These are phyloP conservation scores for Uronychia binucleata DNA, from an alignment of 73 alveolate genomes.

Conservation along the genomic window DNA sequence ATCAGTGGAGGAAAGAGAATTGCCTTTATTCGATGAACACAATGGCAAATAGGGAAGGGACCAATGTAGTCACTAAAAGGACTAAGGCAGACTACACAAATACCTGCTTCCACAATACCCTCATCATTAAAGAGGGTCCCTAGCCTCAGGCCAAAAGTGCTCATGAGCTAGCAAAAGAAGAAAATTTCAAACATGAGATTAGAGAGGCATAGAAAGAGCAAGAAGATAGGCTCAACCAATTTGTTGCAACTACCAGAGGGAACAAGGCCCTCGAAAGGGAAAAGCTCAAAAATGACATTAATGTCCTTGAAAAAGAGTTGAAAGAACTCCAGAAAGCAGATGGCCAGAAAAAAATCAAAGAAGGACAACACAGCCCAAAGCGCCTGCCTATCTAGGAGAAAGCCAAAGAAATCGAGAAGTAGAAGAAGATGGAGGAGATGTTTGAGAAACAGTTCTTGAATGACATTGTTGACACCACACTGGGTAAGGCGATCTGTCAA, in stretches of 20 bases:
- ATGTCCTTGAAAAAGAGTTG: background rate
- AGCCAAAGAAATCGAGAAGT: background rate
- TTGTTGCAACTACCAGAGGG: constrained; percentile 3
- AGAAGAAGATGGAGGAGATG: background rate
- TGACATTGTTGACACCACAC: background rate
- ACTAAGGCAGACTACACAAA: constrained; percentile 66
- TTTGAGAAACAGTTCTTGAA: background rate
- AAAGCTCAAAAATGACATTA: background rate
- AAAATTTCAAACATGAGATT: background rate
- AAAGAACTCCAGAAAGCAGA: background rate
- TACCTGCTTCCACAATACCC: constrained; percentile 71
- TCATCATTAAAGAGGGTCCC: constrained; percentile 51
- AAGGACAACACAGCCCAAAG: background rate
- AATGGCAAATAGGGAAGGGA: background rate
- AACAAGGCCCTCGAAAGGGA: constrained; percentile 1
- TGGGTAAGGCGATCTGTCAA: background rate
- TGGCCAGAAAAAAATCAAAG: background rate
- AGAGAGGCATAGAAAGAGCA: background rate
- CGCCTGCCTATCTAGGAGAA: background rate
- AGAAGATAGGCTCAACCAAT: background rate
- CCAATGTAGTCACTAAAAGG: background rate
- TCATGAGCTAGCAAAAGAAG: background rate
- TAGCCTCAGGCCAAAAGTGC: background rate
- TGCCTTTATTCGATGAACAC: background rate
- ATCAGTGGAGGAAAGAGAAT: background rate